Conservation (phyloP, 257 asterid genomes). For the Penstemon eatonii region DNA sequence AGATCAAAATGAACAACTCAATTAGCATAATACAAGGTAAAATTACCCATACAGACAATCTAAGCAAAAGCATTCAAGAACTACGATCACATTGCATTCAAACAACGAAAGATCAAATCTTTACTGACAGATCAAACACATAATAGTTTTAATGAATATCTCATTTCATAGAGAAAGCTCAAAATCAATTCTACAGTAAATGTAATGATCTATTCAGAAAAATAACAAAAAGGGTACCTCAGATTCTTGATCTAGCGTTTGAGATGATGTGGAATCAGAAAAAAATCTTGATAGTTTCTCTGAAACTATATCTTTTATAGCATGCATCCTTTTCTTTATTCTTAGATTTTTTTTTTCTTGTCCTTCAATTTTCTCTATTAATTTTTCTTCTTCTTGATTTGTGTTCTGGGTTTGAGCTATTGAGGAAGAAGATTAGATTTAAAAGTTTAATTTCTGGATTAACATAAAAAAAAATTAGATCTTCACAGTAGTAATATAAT, state of each 20-base stretch:
- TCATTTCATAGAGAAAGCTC: conserved; percentile 4
- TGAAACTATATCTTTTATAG: conserved; percentile 68
- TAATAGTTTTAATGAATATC: conserved; percentile 6
- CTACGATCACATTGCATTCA: conserved; percentile 28
- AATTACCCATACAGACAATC: background rate
- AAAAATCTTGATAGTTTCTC: conserved; percentile 65
- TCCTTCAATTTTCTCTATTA: background rate
- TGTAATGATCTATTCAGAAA: background rate
- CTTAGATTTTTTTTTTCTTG: conserved; percentile 7
- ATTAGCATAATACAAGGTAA: background rate
- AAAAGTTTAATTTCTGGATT: background rate
- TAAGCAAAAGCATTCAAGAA: background rate
- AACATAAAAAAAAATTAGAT: background rate
- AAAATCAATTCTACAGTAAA: conserved; percentile 15
- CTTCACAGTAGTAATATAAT: background rate
- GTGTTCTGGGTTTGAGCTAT: background rate
- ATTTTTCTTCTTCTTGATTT: background rate
- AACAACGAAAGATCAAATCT: background rate
- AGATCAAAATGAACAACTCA: background rate
- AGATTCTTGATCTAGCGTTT: conserved; percentile 51
- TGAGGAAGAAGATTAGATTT: background rate
- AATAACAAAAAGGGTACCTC: conserved; percentile 49
- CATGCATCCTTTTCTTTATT: conserved; percentile 41
- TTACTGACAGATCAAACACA: conserved; percentile 25
- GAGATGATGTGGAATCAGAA: conserved; percentile 69